phyloP scores from a whole-genome alignment of 2,329 filamentous ascomycete genomes.

The Ophidiomyces ophidiicola region DNA sequence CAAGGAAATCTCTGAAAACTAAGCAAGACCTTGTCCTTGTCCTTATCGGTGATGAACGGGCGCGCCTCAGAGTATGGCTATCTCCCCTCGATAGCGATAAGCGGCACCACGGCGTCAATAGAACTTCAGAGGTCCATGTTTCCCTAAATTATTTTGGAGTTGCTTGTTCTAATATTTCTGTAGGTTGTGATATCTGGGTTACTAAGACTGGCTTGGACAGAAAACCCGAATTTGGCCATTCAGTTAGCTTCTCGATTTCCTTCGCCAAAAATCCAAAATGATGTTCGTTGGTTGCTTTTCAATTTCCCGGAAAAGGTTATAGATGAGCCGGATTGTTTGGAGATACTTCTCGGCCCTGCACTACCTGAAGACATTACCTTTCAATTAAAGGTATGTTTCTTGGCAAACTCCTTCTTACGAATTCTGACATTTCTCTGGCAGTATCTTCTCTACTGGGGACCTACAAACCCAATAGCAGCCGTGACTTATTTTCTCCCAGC shows the following conservation, averaged over 20 bases:
- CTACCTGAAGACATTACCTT: slow-evolving; percentile 68
- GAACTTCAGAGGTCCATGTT: slow-evolving; percentile 10
- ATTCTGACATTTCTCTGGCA: slow-evolving; percentile 29
- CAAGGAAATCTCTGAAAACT: slow-evolving; percentile 53
- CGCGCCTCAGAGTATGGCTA: slow-evolving; percentile 77
- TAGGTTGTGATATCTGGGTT: slow-evolving; percentile 45
- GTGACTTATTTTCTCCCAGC: slow-evolving; percentile 86
- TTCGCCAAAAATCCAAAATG: slow-evolving; percentile 56
- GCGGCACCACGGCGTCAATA: slow-evolving; percentile 36
- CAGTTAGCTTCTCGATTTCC: slow-evolving; percentile 71
- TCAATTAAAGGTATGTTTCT: slow-evolving; percentile 63
- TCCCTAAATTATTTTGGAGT: neutral
- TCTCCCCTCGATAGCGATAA: slow-evolving; percentile 59
- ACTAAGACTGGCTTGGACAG: slow-evolving; percentile 72
- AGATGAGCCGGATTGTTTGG: slow-evolving; percentile 66
- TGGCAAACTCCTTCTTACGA: neutral
- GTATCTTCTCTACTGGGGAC: slow-evolving; percentile 86
- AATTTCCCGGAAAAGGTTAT: slow-evolving; percentile 75
- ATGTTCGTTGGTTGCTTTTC: slow-evolving; percentile 68
- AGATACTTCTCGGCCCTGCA: slow-evolving; percentile 64
- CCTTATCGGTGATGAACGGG: slow-evolving; percentile 73
- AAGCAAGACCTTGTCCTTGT: slow-evolving; percentile 77
- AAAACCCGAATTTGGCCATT: slow-evolving; percentile 75
- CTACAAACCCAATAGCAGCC: slow-evolving; percentile 84
- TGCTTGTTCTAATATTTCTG: neutral